Conservation (phyloP, 371 early-diverging fungal genomes). For the Nematocida ausubeli region DNA sequence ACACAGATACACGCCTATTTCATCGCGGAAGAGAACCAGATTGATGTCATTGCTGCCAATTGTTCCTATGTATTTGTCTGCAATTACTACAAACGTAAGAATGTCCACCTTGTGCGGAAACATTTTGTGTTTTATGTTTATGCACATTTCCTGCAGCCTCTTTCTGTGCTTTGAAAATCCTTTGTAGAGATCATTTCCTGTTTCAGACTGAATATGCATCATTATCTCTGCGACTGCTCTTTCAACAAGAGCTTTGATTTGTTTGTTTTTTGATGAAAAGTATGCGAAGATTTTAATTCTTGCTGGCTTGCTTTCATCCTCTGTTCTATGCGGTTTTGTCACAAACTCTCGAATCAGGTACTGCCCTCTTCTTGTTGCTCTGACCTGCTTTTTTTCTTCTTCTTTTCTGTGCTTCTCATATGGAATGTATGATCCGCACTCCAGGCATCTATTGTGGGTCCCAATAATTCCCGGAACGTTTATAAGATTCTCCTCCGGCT, state of each 20-base stretch:
- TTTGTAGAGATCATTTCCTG: neutral
- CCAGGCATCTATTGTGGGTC: neutral
- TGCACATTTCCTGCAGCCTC: slow-evolving; percentile 22
- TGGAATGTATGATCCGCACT: slow-evolving; percentile 32
- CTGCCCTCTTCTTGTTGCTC: slow-evolving; percentile 13
- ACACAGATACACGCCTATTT: slow-evolving; percentile 20
- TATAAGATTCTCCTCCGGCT: slow-evolving; percentile 24
- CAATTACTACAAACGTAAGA: slow-evolving; percentile 12
- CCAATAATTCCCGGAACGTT: slow-evolving; percentile 1
- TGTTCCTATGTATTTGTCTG: slow-evolving; percentile 21
- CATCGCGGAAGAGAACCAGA: slow-evolving; percentile 27
- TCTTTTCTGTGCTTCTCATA: slow-evolving; percentile 35
- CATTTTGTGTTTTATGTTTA: slow-evolving; percentile 18
- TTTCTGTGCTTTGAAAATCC: slow-evolving; percentile 4
- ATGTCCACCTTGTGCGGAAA: slow-evolving; percentile 36
- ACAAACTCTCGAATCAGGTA: slow-evolving; percentile 2
- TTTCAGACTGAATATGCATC: slow-evolving; percentile 3
- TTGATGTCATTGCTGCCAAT: slow-evolving; percentile 9
- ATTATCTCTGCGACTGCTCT: neutral
- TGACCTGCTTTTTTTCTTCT: slow-evolving; percentile 2
- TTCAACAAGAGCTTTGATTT: neutral
- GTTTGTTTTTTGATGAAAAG: slow-evolving; percentile 36
- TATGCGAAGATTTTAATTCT: slow-evolving; percentile 19
- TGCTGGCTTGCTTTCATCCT: neutral
- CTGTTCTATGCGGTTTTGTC: neutral